Evolutionary conservation across 257 asterid genomes (phyloP), one percentile per base, ranked within the genome.

Genomic region (Solanum paucissectum): DNA sequence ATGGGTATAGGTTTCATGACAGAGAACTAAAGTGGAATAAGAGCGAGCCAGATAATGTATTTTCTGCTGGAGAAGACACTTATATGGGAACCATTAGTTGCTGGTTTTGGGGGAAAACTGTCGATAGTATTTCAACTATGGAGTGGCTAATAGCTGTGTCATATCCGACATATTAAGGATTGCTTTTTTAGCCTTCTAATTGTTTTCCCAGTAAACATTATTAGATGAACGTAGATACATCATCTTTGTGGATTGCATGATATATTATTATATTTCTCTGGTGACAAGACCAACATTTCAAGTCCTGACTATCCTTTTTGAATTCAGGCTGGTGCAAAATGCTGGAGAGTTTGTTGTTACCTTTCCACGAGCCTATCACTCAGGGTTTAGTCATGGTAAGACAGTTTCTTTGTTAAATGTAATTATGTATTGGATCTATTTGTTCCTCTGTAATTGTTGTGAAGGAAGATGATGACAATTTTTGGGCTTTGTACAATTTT

Each of bases 351-450:
- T 96, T 92, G 99, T 97, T 69, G 98, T 97, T 92, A 97, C 99
- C 73, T 97, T 97, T 90, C 99, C 99, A 87, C 93, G 99, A 90
- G 99, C 99, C 88, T 97, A 97, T 90, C 99, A 97, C 95, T 96
- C 99, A 23, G 99, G 99, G 83, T 97, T 97, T 91, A 97, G 99
- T 93, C 99, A 96, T 74, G 99, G 99, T 96, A 92, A 94, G 93
- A 36, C 89, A 46, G 49, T 58, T 89, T 84, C 12, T 38, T 32
- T 86, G 86, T 87, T 87, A 62, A 64, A 88, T 36, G 29, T 83
- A 84, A 83, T 52, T 68, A 55, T 62, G 81, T 29, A 69, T 77
- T 72, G 83, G 71, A 86, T 46, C 27, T 79, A 49, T 72, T 37
- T 33, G 88, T 60, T 29, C 33, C 89, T 83, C 75, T 72, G 83